Conservation (phyloP, 768 basidiomycete genomes). For the Kwoniella heveanensis region DNA sequence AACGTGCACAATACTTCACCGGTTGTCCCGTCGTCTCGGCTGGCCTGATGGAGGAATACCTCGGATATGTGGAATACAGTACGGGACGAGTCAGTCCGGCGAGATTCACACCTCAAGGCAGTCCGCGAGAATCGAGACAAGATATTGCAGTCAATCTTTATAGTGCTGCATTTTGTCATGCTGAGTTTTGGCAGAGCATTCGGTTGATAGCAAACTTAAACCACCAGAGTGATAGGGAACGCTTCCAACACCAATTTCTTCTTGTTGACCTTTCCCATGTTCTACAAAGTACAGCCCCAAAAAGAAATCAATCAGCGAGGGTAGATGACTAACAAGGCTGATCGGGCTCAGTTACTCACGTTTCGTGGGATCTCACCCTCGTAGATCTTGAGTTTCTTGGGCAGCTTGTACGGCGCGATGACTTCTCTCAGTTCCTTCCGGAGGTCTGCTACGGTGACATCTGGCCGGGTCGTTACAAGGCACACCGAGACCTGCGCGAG, state of each 20-base stretch:
- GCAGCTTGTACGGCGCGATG: constrained; percentile 33
- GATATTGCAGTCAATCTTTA: too few relatives aligned
- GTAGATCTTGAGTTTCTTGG: constrained; percentile 29
- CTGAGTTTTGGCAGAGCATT: too few relatives aligned
- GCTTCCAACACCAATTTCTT: constrained; percentile 26
- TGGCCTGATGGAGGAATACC: too few relatives aligned
- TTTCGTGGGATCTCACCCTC: constrained; percentile 34
- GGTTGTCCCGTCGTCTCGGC: too few relatives aligned
- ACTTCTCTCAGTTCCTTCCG: constrained; percentile 25
- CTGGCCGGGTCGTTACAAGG: constrained; percentile 22
- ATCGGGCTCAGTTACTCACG: constrained; percentile 13
- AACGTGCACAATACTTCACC: too few relatives aligned
- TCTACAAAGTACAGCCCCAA: constrained; percentile 9
- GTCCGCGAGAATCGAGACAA: too few relatives aligned
- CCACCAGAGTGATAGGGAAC: constrained; percentile 9
- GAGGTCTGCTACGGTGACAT: constrained; percentile 18
- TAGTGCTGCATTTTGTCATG: too few relatives aligned
- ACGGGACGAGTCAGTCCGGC: too few relatives aligned
- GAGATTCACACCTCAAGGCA: too few relatives aligned
- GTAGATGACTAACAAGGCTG: too few relatives aligned
- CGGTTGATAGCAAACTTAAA: too few relatives aligned
- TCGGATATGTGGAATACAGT: too few relatives aligned
- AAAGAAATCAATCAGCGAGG: constrained; percentile 1
- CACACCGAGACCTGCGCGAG: constrained; percentile 28
- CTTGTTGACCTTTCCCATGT: constrained; percentile 36